These are phyloP conservation scores for Mycena latifolia DNA, from an alignment of 768 basidiomycete species.

Conservation along the genomic window DNA sequence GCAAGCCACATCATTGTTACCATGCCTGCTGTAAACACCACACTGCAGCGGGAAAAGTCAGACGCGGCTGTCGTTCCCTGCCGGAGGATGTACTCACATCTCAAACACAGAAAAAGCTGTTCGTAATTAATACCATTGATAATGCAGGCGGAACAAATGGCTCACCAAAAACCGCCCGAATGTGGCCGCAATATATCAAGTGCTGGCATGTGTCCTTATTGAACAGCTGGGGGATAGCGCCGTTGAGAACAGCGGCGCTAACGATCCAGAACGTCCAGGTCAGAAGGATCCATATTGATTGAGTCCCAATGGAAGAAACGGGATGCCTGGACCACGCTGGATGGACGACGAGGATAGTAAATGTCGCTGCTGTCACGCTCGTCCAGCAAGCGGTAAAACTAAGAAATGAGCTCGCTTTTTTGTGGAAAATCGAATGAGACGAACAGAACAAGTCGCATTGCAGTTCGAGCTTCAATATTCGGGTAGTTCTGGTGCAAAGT, in stretches of 20 bases:
- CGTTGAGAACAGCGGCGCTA: slow-evolving; percentile 64
- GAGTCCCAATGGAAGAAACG: slow-evolving; percentile 68
- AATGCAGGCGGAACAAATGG: not conserved
- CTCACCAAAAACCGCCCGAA: slow-evolving; percentile 67
- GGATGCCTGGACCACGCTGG: slow-evolving; percentile 67
- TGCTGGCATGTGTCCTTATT: slow-evolving; percentile 54
- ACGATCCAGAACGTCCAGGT: slow-evolving; percentile 75
- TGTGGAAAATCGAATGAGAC: slow-evolving; percentile 33
- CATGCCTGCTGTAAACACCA: slow-evolving; percentile 62
- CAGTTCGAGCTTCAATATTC: slow-evolving; percentile 55
- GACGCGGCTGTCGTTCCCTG: not conserved
- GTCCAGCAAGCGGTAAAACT: slow-evolving; percentile 77
- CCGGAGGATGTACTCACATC: slow-evolving; percentile 51
- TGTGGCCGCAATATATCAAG: slow-evolving; percentile 68
- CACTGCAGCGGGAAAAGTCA: slow-evolving; percentile 29
- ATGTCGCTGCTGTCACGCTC: slow-evolving; percentile 61
- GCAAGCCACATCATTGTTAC: slow-evolving; percentile 62
- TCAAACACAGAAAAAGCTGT: slow-evolving; percentile 64
- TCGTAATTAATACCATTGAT: slow-evolving; percentile 6
- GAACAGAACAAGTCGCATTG: slow-evolving; percentile 63
- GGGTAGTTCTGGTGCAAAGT: slow-evolving; percentile 65
- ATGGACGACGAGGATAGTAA: slow-evolving; percentile 71
- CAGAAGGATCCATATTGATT: slow-evolving; percentile 68
- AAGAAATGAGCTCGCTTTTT: slow-evolving; percentile 2
- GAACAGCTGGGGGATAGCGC: slow-evolving; percentile 60